These are phyloP conservation scores for Panicum miliaceum DNA, from an alignment of 176 grass and related monocot species.

Conservation along the genomic window DNA sequence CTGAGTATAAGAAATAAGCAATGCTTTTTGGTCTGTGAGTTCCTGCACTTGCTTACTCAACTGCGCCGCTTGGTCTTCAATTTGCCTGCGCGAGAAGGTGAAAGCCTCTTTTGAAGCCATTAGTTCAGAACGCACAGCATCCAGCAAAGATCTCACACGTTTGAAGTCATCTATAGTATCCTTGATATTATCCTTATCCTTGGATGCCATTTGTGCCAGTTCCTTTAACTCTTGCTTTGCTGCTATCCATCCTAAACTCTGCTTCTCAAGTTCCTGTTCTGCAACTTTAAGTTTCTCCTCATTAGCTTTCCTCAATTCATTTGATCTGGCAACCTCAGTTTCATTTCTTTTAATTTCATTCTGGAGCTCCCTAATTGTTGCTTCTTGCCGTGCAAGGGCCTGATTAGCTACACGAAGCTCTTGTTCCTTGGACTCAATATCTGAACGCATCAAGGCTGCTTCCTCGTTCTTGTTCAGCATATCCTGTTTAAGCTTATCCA, in stretches of 20 bases:
- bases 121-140: conserved; percentile 72
- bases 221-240: conserved; percentile 72
- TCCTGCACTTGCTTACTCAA: conserved; percentile 61
- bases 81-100: conserved; percentile 57
- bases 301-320: conserved; percentile 60
- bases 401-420: conserved; percentile 56
- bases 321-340: conserved; percentile 56
- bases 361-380: conserved; percentile 50
- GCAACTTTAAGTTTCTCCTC: conserved; percentile 58
- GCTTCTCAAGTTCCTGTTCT: conserved; percentile 66
- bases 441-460: conserved; percentile 49
- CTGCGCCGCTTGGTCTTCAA: conserved; percentile 61
- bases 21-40: conserved; percentile 55
- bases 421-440: conserved; percentile 63
- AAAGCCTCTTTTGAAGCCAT: conserved; percentile 72
- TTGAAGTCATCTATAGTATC: conserved; percentile 58
- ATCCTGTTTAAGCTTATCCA: conserved; percentile 69
- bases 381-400: conserved; percentile 54
- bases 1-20: conserved; percentile 66
- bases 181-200: conserved; percentile 57
- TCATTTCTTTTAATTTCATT: conserved; percentile 65
- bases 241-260: conserved; percentile 66
- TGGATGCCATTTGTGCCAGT: conserved; percentile 57
- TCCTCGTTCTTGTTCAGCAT: conserved; percentile 72
- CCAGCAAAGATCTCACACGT: conserved; percentile 73